Percentiles rank a stretch among this genome's conserved stretches.
phyloP scores from a whole-genome alignment of 257 asterid species.

The Nicotiana benthamiana region DNA sequence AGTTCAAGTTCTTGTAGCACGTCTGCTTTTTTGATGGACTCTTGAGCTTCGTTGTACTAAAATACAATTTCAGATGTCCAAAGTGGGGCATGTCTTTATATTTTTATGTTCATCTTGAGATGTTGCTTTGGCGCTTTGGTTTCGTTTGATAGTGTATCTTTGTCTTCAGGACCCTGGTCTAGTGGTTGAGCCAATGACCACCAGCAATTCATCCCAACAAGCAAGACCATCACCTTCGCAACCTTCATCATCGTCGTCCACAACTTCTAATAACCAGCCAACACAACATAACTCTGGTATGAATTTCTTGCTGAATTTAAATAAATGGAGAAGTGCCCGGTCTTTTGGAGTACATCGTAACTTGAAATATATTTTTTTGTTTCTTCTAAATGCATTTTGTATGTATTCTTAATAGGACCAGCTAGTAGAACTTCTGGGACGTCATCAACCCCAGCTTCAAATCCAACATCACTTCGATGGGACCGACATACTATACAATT shows the following conservation, averaged over 20 bases:
- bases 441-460: constrained; percentile 47
- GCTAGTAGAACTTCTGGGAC: constrained; percentile 61
- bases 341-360: not conserved
- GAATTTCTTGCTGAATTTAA: not conserved
- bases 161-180: constrained; percentile 64
- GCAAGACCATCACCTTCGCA: constrained; percentile 45
- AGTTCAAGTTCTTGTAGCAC: not conserved
- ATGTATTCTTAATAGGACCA: constrained; percentile 38
- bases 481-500: constrained; percentile 69
- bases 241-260: constrained; percentile 22
- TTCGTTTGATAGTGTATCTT: not conserved
- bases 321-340: not conserved
- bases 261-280: constrained; percentile 37
- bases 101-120: not conserved
- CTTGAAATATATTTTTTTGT: not conserved
- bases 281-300: constrained; percentile 56
- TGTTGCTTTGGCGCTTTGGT: not conserved
- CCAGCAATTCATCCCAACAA: constrained; percentile 48
- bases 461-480: constrained; percentile 58
- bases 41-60: not conserved
- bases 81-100: not conserved
- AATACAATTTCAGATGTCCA: not conserved
- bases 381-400: not conserved
- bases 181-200: constrained; percentile 72
- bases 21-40: not conserved